phyloP scores from a whole-genome alignment of 1,284 basidiomycete genomes.

The Peniophora sp. region DNA sequence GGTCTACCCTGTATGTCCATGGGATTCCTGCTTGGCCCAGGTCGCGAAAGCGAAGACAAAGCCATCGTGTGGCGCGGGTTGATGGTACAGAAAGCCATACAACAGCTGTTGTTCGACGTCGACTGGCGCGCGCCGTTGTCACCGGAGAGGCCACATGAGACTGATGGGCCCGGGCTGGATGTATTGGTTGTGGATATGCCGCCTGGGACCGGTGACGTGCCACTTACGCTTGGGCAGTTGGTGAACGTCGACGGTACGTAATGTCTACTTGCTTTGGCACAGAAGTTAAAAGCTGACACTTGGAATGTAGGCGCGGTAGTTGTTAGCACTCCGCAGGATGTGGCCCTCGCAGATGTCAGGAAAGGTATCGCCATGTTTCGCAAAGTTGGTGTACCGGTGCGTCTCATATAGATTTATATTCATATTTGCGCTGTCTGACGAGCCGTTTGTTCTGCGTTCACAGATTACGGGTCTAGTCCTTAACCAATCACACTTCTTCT shows the following conservation, averaged over 20 bases:
- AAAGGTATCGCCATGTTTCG: slow-evolving; percentile 93
- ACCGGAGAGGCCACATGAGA: no score
- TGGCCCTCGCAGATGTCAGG: slow-evolving; percentile 86
- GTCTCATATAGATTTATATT: slow-evolving; percentile 19
- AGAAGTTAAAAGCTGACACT: not conserved
- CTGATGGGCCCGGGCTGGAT: slow-evolving; percentile 46
- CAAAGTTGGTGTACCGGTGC: slow-evolving; percentile 83
- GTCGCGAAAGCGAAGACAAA: slow-evolving; percentile 45
- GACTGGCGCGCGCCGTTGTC: slow-evolving; percentile 66
- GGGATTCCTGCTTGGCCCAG: slow-evolving; percentile 72
- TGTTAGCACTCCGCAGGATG: slow-evolving; percentile 94
- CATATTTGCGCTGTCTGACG: not conserved
- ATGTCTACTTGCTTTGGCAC: not conserved
- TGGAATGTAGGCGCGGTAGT: slow-evolving; percentile 68
- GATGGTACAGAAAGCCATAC: slow-evolving; percentile 99
- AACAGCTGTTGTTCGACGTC: slow-evolving; percentile 94
- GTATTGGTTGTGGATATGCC: slow-evolving; percentile 94
- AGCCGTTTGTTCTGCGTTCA: not conserved
- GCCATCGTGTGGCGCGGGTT: slow-evolving; percentile 94
- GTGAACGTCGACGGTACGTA: slow-evolving; percentile 76
- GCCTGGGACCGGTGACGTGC: slow-evolving; percentile 95
- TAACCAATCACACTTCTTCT: slow-evolving; percentile 89
- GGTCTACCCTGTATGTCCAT: slow-evolving; percentile 96
- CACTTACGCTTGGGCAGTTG: slow-evolving; percentile 87
- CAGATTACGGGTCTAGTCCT: slow-evolving; percentile 87